Conservation (phyloP, 805 yeast species). For the Myxozyma melibiosi region DNA sequence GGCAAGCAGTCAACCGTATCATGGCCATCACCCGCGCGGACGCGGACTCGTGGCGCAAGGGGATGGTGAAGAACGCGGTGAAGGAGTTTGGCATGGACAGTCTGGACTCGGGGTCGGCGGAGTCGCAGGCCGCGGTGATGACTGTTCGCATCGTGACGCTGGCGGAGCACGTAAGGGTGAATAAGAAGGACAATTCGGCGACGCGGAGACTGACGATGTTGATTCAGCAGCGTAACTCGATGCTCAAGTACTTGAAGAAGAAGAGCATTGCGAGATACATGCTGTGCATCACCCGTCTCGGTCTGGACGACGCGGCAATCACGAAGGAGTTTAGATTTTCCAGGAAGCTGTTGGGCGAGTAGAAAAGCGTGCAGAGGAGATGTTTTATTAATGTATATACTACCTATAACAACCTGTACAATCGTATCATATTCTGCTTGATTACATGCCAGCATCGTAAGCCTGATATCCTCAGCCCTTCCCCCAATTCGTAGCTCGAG, state of each 20-base stretch:
- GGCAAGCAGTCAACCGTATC: conserved; percentile 70
- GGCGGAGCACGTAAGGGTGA: conserved; percentile 69
- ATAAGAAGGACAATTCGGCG: conserved; percentile 72
- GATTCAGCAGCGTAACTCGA: conserved; percentile 86
- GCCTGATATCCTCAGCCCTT: too few species aligned
- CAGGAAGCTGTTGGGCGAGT: conserved; percentile 5
- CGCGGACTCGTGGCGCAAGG: conserved; percentile 56
- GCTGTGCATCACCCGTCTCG: conserved; percentile 84
- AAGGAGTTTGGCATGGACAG: conserved; percentile 78
- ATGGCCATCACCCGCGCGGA: conserved; percentile 72
- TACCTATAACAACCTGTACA: not conserved
- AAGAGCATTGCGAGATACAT: conserved; percentile 80
- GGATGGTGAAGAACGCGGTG: conserved; percentile 66
- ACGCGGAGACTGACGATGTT: conserved; percentile 73
- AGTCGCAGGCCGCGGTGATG: conserved; percentile 91
- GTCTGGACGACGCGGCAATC: conserved; percentile 78
- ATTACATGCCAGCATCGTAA: too few species aligned
- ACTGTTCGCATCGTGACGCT: conserved; percentile 78
- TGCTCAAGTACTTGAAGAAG: conserved; percentile 77
- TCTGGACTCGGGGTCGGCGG: conserved; percentile 94
- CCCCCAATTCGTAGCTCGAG: too few species aligned
- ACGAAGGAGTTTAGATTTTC: conserved; percentile 61
- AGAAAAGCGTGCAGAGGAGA: not conserved
- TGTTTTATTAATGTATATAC: not conserved
- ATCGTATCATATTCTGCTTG: too few species aligned